Evolutionary conservation across 2,329 filamentous ascomycete species (phyloP).

Genomic region (Pseudogymnoascus pannorum): DNA sequence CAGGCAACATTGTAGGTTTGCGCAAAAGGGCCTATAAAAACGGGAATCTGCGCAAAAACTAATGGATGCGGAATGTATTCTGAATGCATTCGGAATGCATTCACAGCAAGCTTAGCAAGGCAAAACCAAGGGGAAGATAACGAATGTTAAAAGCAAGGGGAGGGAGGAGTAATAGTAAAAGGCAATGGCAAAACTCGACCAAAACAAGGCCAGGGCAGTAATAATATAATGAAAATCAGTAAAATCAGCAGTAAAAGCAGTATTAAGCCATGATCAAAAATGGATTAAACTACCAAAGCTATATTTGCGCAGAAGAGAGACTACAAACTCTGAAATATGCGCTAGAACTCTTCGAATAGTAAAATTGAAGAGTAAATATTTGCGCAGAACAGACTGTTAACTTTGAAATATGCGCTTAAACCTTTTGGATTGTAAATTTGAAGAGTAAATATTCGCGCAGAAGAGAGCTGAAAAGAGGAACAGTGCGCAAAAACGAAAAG

Average conservation of each 20-base stretch:
- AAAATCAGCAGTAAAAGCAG: neutral
- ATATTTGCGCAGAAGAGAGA: neutral
- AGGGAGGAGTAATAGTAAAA: neutral
- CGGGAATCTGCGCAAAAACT: neutral
- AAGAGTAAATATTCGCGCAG: no score
- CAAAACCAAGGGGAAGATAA: neutral
- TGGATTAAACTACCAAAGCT: neutral
- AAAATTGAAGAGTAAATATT: neutral
- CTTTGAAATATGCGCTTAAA: neutral
- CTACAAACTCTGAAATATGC: neutral
- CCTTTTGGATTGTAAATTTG: no score
- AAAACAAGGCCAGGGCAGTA: neutral
- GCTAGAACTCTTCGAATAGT: neutral
- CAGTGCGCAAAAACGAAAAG: neutral
- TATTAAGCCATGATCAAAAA: neutral
- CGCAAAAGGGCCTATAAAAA: neutral
- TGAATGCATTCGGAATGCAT: neutral
- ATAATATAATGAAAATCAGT: neutral
- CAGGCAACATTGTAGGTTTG: neutral
- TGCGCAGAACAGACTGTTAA: neutral
- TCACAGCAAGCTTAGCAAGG: neutral
- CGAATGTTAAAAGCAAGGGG: neutral
- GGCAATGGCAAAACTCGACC: neutral
- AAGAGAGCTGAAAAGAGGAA: neutral
- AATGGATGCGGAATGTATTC: neutral